Percentiles rank a stretch among this genome's conserved stretches.
Evolutionary conservation across 2,329 filamentous ascomycete species (phyloP).

Genomic region (Aspergillus felis): DNA sequence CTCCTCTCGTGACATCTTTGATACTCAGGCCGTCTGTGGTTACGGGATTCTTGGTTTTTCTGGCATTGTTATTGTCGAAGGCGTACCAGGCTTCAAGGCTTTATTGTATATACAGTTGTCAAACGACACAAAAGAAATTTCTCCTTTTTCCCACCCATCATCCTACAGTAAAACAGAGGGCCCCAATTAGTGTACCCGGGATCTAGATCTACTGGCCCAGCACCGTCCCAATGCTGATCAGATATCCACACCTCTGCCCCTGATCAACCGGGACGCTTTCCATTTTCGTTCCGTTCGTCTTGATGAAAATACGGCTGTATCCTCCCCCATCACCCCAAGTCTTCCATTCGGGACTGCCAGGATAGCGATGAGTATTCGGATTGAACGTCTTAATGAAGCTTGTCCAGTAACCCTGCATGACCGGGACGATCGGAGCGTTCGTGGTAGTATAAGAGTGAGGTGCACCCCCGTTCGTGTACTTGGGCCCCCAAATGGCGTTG

Average conservation of each 20-base stretch:
- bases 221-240: slow-evolving; percentile 46
- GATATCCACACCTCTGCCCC: slow-evolving; percentile 46
- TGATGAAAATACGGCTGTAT: slow-evolving; percentile 40
- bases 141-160: not conserved
- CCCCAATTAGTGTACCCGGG: not conserved
- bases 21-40: not conserved
- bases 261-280: slow-evolving; percentile 41
- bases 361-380: slow-evolving; percentile 56
- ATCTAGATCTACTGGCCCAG: slow-evolving; percentile 41
- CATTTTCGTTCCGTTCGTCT: slow-evolving; percentile 46
- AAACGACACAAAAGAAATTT: not conserved
- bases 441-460: slow-evolving; percentile 55
- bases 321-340: slow-evolving; percentile 33
- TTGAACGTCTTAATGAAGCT: slow-evolving; percentile 66
- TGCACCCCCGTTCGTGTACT: slow-evolving; percentile 46
- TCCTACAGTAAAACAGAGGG: not conserved
- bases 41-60: not conserved
- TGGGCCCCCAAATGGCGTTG: slow-evolving; percentile 63
- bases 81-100: not conserved
- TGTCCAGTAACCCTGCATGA: slow-evolving; percentile 69
- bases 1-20: not conserved
- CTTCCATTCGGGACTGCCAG: slow-evolving; percentile 51
- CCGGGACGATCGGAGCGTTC: slow-evolving; percentile 56
- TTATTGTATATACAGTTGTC: slow-evolving; percentile 7
- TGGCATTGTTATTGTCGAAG: not conserved